These are phyloP conservation scores for Penicillium ochrochloron DNA, from an alignment of 495 filamentous ascomycete genomes.

Conservation along the genomic window DNA sequence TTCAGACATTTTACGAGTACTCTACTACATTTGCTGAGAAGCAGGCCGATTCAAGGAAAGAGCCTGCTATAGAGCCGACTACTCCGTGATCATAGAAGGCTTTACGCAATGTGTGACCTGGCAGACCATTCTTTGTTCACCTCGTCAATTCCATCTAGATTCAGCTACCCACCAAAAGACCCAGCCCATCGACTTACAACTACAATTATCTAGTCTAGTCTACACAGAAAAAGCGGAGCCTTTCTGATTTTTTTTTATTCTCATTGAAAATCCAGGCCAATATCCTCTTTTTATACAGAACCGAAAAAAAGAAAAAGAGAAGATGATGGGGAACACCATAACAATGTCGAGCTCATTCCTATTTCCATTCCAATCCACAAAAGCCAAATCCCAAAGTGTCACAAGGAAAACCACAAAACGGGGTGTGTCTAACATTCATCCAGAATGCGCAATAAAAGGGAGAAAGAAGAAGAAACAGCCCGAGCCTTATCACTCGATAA, in stretches of 20 bases:
- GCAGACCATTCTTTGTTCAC: not conserved
- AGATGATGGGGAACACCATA: conserved; percentile 24
- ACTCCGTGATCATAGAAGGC: too few species aligned
- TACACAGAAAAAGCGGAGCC: not conserved
- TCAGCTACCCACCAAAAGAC: too few species aligned
- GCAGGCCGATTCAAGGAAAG: not conserved
- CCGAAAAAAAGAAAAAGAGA: conserved; percentile 28
- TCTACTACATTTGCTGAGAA: too few species aligned
- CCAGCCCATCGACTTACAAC: too few species aligned
- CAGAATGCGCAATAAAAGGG: not conserved
- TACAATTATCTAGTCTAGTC: not conserved
- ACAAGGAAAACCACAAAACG: conserved; percentile 12
- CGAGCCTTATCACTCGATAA: conserved; percentile 5
- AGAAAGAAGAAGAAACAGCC: conserved; percentile 1
- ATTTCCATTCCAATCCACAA: conserved; percentile 8
- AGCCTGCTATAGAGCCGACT: not conserved
- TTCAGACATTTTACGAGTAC: not conserved
- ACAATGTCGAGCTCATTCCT: conserved; percentile 21
- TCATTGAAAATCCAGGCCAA: conserved; percentile 26
- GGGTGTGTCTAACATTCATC: conserved; percentile 24
- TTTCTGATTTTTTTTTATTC: conserved; percentile 31
- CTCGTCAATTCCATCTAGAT: too few species aligned
- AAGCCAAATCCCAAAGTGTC: not conserved
- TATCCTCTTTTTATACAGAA: conserved; percentile 40
- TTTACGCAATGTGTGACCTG: not conserved